A percentile compares a stretch with the other conserved stretches of the same genome.
These are phyloP conservation scores for Arachis monticola DNA, from an alignment of 331 rosid genomes.

Conservation along the genomic window DNA sequence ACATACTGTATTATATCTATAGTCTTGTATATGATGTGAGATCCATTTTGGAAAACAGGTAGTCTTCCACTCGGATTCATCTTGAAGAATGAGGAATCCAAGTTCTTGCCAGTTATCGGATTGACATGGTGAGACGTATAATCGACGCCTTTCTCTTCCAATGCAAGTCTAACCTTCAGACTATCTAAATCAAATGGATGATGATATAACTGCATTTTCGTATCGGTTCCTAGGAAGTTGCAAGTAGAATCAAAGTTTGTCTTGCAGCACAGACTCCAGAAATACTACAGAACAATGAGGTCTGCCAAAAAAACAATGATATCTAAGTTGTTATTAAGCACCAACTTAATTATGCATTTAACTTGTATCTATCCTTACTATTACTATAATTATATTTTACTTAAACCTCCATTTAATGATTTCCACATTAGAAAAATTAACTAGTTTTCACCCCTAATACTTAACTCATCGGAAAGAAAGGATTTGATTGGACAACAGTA, in stretches of 20 bases:
- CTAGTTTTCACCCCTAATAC: too few species aligned
- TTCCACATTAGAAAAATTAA: neutral
- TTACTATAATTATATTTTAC: too few species aligned
- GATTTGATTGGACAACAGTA: too few species aligned
- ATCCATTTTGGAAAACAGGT: slow-evolving; percentile 89
- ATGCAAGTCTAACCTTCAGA: slow-evolving; percentile 89
- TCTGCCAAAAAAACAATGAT: slow-evolving; percentile 52
- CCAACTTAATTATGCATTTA: neutral
- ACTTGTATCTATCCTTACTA: too few species aligned
- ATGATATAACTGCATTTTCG: slow-evolving; percentile 90
- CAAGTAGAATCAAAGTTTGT: slow-evolving; percentile 25
- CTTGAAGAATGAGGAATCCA: slow-evolving; percentile 78
- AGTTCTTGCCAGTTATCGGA: slow-evolving; percentile 90
- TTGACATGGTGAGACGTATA: slow-evolving; percentile 93
- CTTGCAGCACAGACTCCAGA: slow-evolving; percentile 32
- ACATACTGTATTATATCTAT: slow-evolving; percentile 88
- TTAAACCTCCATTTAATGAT: too few species aligned
- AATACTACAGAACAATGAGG: slow-evolving; percentile 21
- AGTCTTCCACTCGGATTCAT: slow-evolving; percentile 76
- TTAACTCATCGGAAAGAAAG: too few species aligned
- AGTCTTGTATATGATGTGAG: slow-evolving; percentile 72
- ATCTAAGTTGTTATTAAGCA: slow-evolving; percentile 27
- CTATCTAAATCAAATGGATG: slow-evolving; percentile 89
- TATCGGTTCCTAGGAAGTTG: slow-evolving; percentile 35
- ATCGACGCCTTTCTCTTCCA: slow-evolving; percentile 88